phyloP scores from a whole-genome alignment of 2,329 filamentous ascomycete genomes.

The Sarocladium brachiariae region DNA sequence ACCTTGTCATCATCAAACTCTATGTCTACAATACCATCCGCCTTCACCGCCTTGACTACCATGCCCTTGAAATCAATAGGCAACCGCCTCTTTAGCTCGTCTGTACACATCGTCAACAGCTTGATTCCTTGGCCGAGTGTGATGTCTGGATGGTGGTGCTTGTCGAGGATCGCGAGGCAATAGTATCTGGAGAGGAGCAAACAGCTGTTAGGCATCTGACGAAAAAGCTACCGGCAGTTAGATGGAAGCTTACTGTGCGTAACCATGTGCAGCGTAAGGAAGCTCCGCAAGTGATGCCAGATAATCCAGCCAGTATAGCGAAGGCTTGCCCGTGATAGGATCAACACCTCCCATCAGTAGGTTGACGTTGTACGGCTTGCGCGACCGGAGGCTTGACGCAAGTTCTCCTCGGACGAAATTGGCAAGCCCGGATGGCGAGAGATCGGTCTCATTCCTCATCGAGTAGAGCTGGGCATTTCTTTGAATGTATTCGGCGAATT shows the following conservation, averaged over 20 bases:
- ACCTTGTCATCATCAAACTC: slow-evolving; percentile 78
- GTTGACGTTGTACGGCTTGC: slow-evolving; percentile 95
- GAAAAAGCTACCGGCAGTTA: neutral
- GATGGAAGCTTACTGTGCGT: slow-evolving; percentile 69
- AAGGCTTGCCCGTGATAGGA: slow-evolving; percentile 82
- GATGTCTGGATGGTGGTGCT: slow-evolving; percentile 96
- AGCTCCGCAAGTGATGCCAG: slow-evolving; percentile 80
- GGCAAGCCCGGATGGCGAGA: slow-evolving; percentile 81
- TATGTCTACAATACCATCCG: slow-evolving; percentile 82
- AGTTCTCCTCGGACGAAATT: slow-evolving; percentile 93
- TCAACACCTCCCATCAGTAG: slow-evolving; percentile 91
- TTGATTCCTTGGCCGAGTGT: slow-evolving; percentile 82
- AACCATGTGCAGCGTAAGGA: slow-evolving; percentile 95
- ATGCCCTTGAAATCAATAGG: slow-evolving; percentile 99
- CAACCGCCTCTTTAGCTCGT: slow-evolving; percentile 93
- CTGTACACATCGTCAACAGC: slow-evolving; percentile 88
- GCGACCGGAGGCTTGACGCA: slow-evolving; percentile 80
- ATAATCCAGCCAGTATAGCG: slow-evolving; percentile 96
- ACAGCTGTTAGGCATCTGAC: neutral
- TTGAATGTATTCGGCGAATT: slow-evolving; percentile 99
- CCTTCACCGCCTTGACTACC: slow-evolving; percentile 88
- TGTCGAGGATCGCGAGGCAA: slow-evolving; percentile 94
- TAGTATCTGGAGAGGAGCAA: slow-evolving; percentile 64
- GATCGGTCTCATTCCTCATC: slow-evolving; percentile 93
- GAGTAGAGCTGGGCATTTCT: slow-evolving; percentile 97